Evolutionary conservation across 805 yeast genomes (phyloP), one percentile per base, ranked within the genome.

Genomic region (Wickerhamomyces ciferrii): DNA sequence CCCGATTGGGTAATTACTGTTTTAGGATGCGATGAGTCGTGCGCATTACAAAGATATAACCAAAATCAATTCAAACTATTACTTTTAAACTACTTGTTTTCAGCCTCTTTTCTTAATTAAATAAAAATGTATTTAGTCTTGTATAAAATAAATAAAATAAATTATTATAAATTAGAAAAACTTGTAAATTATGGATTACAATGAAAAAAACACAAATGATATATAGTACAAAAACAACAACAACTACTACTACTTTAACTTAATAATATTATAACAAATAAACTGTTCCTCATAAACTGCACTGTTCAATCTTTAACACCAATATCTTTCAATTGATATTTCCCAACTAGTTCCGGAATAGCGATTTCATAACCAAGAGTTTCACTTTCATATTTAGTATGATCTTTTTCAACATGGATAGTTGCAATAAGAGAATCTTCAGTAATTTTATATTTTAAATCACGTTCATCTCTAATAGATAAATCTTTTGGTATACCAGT

Each of bases 341-440:
- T 49, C 1, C 55, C 56, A 15, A 60, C 55, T 44, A 81, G 66
- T 35, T 73, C 74, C 2, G 97, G 97, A 48, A 91, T 78, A 44
- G 83, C 67, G 40, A 88, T 62, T 56, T 84, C 85, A 63, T 88
- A 91, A 35, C 72, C 83, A 23, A 72, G 71, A 1, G 92, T 82
- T 25, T 71, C 64, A 25, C 86, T 79, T 4, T 68, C 61, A 1
- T 67, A 51, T 48, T 78, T 72, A 3, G 52, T 54, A 14, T 71
- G 70, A 49, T 87, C 83, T 43, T 72, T 72, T 61, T 90, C 97
- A 39, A 88, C 84, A 54, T 84, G 89, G 34, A 90, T 65, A 1
- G 87, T 79, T 3, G 88, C 79, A 4, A 84, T 79, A 39, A 90
- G 62, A 8, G 88, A 75, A 41, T 78, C 77, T 8, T 66, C 65